phyloP scores from a whole-genome alignment of 169 alveolate species.

The Plasmodium gonderi region DNA sequence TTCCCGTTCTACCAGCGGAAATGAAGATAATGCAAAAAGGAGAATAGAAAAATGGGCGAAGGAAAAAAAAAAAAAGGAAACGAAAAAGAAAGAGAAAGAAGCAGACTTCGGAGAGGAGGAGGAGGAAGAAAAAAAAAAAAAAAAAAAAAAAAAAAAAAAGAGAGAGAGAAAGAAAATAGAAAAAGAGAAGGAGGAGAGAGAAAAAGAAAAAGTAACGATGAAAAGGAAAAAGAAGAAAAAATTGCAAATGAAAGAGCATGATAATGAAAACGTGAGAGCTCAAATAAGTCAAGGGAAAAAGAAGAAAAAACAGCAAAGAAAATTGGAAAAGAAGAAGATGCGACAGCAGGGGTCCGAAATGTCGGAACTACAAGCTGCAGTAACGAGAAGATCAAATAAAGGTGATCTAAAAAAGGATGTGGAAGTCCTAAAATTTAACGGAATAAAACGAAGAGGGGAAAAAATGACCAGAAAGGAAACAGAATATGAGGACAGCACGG shows the following conservation, averaged over 20 bases:
- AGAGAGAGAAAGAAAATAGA: not conserved
- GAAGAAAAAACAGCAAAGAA: constrained; percentile 3
- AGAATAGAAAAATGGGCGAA: too few relatives aligned
- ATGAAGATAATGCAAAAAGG: too few relatives aligned
- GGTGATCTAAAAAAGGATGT: not conserved
- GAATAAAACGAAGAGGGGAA: not conserved
- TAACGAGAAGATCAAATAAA: not conserved
- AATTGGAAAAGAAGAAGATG: not conserved
- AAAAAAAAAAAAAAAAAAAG: not conserved
- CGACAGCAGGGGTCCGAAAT: not conserved
- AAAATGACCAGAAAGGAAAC: constrained; percentile 2
- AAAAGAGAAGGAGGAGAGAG: not conserved
- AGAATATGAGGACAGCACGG: constrained; percentile 25
- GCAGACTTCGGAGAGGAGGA: not conserved
- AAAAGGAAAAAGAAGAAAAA: not conserved
- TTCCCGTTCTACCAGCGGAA: too few relatives aligned
- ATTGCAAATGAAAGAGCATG: not conserved
- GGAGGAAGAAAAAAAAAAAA: not conserved
- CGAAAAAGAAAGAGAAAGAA: too few relatives aligned
- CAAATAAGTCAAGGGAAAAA: too few relatives aligned
- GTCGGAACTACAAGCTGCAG: not conserved
- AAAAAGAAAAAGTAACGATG: not conserved
- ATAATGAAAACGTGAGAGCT: not conserved
- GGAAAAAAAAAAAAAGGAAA: too few relatives aligned
- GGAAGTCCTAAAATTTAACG: not conserved